Base-by-base conservation (phyloP, 2,329 filamentous ascomycete genomes). In the Fusarium sp. region DNA sequence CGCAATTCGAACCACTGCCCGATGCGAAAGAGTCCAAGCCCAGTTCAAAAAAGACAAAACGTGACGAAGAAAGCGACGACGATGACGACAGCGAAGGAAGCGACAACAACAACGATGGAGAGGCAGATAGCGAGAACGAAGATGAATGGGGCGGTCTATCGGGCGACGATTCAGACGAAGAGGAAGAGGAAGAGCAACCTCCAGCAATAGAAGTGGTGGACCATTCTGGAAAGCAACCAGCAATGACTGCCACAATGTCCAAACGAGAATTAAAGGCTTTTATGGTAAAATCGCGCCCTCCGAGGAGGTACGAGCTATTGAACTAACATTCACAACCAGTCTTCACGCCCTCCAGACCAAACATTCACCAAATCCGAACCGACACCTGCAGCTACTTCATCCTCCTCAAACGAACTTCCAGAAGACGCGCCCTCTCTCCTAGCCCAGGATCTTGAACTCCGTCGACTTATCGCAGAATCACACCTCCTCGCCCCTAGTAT, bases 381-480 rank as follows among this genome's bases (percentile, higher is more conserved):
- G 13, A 58, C 58, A 51, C 67, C 49, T 64, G 74, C 41, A 25
- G 72, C 55, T 59, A 70, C 69, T 24, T 76, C 64, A 49, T 78
- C 71, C 30, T n/a, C 79, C 27, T 70, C 74, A 71, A 61, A 79
- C 74, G 58, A 80, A 78, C 69, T 81, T 55, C 80, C 85, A 63
- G 88, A 91, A 76, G 87, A 91, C 76, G 86, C 86, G 54, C 85
- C 85, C 69, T 87, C 87, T 13, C 92, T 97, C 67, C 86, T 98
- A 20, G 94, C 94, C 78, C 94, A 98, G 80, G 96, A 98, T 79
- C 89, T 97, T 57, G 94, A 93, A 41, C 89, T 99, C 16, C 95
- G 98, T 79, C 91, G 94, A 48, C 89, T 99, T 43, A 89, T 99
- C 62, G 87, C 91, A 73, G 96, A 99, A 84, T 98, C 94, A 0